These are phyloP conservation scores for Ascochyta pisi DNA, from an alignment of 2,329 filamentous ascomycete genomes.

Conservation along the genomic window DNA sequence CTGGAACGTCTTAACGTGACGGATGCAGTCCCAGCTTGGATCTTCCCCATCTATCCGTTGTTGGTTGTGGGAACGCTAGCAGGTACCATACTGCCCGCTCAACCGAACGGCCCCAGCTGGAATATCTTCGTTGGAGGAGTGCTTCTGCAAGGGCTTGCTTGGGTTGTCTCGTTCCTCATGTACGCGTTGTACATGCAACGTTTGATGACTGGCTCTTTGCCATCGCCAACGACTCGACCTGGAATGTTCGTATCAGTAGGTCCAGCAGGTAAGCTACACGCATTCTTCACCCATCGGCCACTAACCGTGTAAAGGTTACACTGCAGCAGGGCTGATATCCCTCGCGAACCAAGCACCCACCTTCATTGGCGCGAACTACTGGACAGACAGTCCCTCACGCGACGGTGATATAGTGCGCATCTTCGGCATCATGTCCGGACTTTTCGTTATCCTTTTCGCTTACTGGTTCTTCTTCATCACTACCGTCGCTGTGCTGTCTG, in stretches of 20 bases:
- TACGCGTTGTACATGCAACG: conserved; percentile 75
- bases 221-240: conserved; percentile 50
- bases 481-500: conserved; percentile 47
- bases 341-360: conserved; percentile 52
- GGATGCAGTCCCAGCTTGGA: conserved; percentile 53
- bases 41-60: conserved; percentile 46
- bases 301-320: conserved; percentile 56
- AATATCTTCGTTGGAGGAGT: conserved; percentile 68
- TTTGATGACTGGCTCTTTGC: conserved; percentile 67
- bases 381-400: conserved; percentile 36
- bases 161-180: conserved; percentile 70
- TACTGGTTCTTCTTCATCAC: conserved; percentile 60
- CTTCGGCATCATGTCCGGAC: conserved; percentile 53
- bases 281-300: conserved; percentile 52
- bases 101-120: conserved; percentile 48
- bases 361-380: conserved; percentile 45
- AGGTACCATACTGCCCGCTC: conserved; percentile 44
- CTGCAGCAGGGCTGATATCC: conserved; percentile 52
- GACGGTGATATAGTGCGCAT: conserved; percentile 50
- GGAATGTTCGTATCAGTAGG: conserved; percentile 63
- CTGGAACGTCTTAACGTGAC: conserved; percentile 46
- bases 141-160: conserved; percentile 72
- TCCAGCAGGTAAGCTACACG: conserved; percentile 31
- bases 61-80: conserved; percentile 50
- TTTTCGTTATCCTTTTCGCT: conserved; percentile 58